Evolutionary conservation across 2,329 filamentous ascomycete genomes (phyloP), one percentile per base, ranked within the genome.

Genomic region (Cryphonectria parasitica): DNA sequence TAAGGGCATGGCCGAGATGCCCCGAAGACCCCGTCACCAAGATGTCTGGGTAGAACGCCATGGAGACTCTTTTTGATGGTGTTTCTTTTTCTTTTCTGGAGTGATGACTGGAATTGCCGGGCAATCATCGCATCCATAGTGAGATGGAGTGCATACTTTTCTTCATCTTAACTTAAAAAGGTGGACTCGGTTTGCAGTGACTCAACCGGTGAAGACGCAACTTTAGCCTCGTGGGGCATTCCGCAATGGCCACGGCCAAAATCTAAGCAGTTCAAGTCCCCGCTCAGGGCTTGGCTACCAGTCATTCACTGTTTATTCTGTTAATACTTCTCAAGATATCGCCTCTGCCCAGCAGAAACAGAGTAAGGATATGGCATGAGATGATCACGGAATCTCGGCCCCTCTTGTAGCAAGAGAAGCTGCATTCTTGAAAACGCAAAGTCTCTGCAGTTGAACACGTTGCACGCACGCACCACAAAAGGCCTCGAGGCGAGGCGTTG

Each of bases 1-100:
- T 84, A 0, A 85, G 77, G 28, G 83, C 83, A 0, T 78, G 79
- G 73, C 83, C 83, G 13, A 85, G 79, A 68, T 85, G 83, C 68
- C 83, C 83, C 0, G 83, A 78, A 0, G 83, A 82, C 72, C 83
- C 83, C 22, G 83, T 85, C 52, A 85, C 81, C 22, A 85, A 82
- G 54, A 85, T 79, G 71, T 80, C 73, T 67, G 77, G 69, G 3
- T 39, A 17, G 25, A 28, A 15, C 15, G 52, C 11, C 67, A 69
- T 69, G 8, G 56, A 25, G 52, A 28, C 4, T 19, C 22, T 49
- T n/a, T 41, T 15, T 41, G 17, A 22, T 11, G 3, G 1, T n/a
- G 1, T n/a, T n/a, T n/a, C n/a, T n/a, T n/a, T n/a, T n/a, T n/a
- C n/a, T n/a, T 25, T 52, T 2, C 10, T 22, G 6, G 5, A 7